Base-by-base conservation (phyloP, 352 stramenopile genomes). In the Pythium volutum region DNA sequence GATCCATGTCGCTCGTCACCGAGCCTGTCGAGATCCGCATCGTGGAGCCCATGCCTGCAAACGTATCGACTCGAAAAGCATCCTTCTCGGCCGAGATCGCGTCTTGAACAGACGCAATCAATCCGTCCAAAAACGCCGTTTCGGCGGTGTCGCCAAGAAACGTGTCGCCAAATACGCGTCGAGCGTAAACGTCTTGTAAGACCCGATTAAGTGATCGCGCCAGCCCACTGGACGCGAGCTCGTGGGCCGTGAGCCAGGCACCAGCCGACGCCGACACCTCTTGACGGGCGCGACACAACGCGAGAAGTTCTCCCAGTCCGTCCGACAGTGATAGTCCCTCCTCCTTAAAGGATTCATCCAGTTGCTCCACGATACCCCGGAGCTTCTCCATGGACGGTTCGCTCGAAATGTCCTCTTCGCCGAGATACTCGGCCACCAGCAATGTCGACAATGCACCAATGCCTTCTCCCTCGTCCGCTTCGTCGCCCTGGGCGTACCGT, bases 21-120 rank as follows among this genome's bases (percentile, higher is more conserved):
- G 59, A 55, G 27, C 63, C 58, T 31, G 55, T 62, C 0, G 59
- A 46, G n/a, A 63, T 18, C 27, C 62, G 31, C 4, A 58, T 55
- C 14, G 56, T 42, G 15, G 46, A 56, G 2, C 43, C 53, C 20
- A 11, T 22, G 5, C 49, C 25, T 34, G 31, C 43, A 36, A 12
- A 36, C 0, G 25, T 38, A 49, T 77, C 73, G 23, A 80, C 53
- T 3, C 66, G 73, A 42, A 89, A 88, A 2, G 62, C 69, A 36
- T 89, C 75, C 34, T 87, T 88, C 23, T 88, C 81, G 0, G 71
- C 77, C 14, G 77, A 80, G 59, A 91, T 87, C 4, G 76, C 74
- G 57, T 85, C 72, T 55, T 89, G 77, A 16, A 91, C 36, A 18
- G 69, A 82, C 20, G 63, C 52, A 38, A 88, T 51, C 2, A 88